Percentiles rank a stretch among this genome's conserved stretches.
These are phyloP conservation scores for Glonium stellatum DNA, from an alignment of 495 filamentous ascomycete genomes.

Conservation along the genomic window DNA sequence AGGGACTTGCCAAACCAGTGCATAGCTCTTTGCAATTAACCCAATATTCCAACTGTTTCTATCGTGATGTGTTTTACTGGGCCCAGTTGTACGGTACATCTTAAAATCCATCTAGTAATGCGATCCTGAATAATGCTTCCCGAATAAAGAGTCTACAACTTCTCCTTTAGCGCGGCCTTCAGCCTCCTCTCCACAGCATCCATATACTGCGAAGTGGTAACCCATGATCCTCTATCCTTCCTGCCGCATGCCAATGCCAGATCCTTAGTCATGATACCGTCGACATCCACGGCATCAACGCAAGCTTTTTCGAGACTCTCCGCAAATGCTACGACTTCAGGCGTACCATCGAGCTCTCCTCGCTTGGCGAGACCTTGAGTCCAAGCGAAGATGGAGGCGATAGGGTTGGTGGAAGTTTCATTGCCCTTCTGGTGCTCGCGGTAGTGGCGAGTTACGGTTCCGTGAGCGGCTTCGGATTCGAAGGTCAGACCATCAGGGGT, in stretches of 20 bases:
- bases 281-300: conserved; percentile 83
- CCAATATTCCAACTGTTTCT: background rate
- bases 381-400: conserved; percentile 98
- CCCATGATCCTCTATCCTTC: conserved; percentile 72
- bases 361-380: conserved; percentile 90
- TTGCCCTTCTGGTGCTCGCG: conserved; percentile 96
- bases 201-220: conserved; percentile 83
- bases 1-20: background rate
- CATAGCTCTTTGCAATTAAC: background rate
- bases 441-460: conserved; percentile 97
- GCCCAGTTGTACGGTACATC: background rate
- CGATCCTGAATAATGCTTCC: background rate
- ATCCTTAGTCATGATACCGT: conserved; percentile 99
- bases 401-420: conserved; percentile 97
- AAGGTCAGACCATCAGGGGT: conserved; percentile 93
- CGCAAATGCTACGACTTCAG: conserved; percentile 81
- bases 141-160: conserved; percentile 31
- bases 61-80: background rate
- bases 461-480: conserved; percentile 96
- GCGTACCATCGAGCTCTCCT: conserved; percentile 81
- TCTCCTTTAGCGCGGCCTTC: conserved; percentile 56
- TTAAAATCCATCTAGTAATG: background rate
- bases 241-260: conserved; percentile 84
- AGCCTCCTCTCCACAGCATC: conserved; percentile 81
- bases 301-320: conserved; percentile 91